These are phyloP conservation scores for Teratosphaeria destructans DNA, from an alignment of 2,329 filamentous ascomycete genomes.

Conservation along the genomic window DNA sequence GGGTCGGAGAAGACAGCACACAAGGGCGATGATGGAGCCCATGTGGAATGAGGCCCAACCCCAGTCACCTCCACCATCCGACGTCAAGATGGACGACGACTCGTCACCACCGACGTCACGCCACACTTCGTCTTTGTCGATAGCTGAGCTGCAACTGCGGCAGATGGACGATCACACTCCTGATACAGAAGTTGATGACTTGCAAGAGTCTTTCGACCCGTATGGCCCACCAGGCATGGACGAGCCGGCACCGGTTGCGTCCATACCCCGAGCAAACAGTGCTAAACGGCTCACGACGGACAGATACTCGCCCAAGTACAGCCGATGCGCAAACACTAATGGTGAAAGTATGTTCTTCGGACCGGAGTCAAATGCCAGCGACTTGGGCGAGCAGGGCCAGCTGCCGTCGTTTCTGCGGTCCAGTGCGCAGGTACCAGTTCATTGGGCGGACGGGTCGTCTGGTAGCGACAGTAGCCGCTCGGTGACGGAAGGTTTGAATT, in stretches of 20 bases:
- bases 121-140: constrained; percentile 3
- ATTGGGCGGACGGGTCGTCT: constrained; percentile 30
- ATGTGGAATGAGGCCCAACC: constrained; percentile 27
- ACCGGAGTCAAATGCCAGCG: constrained; percentile 16
- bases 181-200: constrained; percentile 9
- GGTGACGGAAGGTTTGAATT: neutral
- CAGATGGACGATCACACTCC: neutral
- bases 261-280: constrained; percentile 33
- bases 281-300: constrained; percentile 23
- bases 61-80: constrained; percentile 22
- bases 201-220: constrained; percentile 18
- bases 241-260: constrained; percentile 15
- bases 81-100: constrained; percentile 5
- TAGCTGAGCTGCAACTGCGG: neutral
- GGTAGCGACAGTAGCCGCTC: constrained; percentile 16
- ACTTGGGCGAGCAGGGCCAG: constrained; percentile 10
- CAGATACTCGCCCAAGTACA: neutral
- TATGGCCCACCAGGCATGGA: constrained; percentile 14
- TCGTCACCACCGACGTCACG: constrained; percentile 5
- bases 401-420: constrained; percentile 1
- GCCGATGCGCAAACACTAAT: neutral
- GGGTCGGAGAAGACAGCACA: constrained; percentile 28
- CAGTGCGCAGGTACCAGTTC: neutral
- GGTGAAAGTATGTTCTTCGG: neutral
- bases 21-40: constrained; percentile 21